Conservation (phyloP, 2,329 filamentous ascomycete genomes). For the Phialophora chinensis region DNA sequence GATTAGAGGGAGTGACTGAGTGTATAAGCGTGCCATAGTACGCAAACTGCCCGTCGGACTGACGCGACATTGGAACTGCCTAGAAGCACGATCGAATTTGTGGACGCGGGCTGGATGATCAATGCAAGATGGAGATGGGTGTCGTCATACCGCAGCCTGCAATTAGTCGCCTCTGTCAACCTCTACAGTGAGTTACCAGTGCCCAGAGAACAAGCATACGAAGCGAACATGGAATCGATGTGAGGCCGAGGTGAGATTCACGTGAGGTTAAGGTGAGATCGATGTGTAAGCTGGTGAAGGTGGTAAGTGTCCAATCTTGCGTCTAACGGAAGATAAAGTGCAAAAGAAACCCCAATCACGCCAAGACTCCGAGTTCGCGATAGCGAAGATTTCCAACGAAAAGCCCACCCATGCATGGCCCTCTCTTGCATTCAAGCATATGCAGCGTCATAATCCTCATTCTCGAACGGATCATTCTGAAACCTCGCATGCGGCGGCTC, state of each 20-base stretch:
- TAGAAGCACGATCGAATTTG: background rate
- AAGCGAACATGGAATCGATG: background rate
- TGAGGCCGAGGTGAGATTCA: background rate
- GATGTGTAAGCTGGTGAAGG: no score
- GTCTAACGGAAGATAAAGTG: no score
- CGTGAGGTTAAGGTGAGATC: background rate
- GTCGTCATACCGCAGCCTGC: background rate
- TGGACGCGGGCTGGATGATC: background rate
- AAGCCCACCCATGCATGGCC: no score
- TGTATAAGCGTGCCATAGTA: conserved; percentile 55
- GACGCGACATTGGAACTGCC: background rate
- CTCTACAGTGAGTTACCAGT: background rate
- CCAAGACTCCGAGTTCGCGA: background rate
- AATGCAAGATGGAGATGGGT: background rate
- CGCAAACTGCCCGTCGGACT: conserved; percentile 11
- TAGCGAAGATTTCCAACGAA: background rate
- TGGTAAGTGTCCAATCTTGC: no score
- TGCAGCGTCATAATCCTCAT: background rate
- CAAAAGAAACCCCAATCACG: no score
- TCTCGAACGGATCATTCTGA: background rate
- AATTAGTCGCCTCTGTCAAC: background rate
- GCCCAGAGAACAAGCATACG: background rate
- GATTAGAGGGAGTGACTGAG: conserved; percentile 43
- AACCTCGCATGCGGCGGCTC: background rate
- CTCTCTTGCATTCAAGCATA: background rate